Base-by-base conservation (phyloP, 805 yeast species). In the Kuraishia hungarica region DNA sequence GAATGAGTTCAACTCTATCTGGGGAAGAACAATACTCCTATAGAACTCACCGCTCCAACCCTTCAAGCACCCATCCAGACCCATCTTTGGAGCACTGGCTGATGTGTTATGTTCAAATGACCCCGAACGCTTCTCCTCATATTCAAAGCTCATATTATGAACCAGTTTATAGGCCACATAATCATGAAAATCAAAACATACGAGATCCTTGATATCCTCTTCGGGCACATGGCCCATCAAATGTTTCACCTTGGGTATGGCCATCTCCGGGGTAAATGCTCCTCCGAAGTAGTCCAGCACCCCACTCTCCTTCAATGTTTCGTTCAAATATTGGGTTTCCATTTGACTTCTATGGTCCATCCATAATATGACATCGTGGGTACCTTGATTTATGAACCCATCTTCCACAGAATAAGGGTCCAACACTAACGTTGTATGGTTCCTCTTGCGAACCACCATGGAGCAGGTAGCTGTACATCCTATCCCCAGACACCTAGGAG, bases 391-490 rank as follows among this genome's bases (percentile, higher is more conserved):
- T 1, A 54, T 49, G 48, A 55, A 53, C 8, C 62, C 65, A 23
- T 64, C 61, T 51, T 69, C 63, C 39, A 71, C 72, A 3, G 77
- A 67, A 48, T 59, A 65, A 17, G 79, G 76, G 21, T 51, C 60
- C 17, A 66, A 53, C 3, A 52, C 23, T 20, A 54, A 52, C 10
- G 61, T 62, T 1, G 56, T 57, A 0, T 46, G 47, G 2, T 60
- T 55, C 29, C 62, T 62, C 54, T 62, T 59, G 61, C 72, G 65
- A 1, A 81, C 79, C 11, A 78, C 86, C 72, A 81, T 67, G 0
- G 86, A 82, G 57, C 87, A 82, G 1, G 87, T 82, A 2, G 87
- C 86, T 1, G 81, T 75, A 6, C 78, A 72, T 5, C 76, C 73
- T 29, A 74, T 63, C 1, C 72, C 68, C 7, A 15, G 21, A 17